Conservation (phyloP, 495 filamentous ascomycete species). For the Astrothelium macrocarpum region DNA sequence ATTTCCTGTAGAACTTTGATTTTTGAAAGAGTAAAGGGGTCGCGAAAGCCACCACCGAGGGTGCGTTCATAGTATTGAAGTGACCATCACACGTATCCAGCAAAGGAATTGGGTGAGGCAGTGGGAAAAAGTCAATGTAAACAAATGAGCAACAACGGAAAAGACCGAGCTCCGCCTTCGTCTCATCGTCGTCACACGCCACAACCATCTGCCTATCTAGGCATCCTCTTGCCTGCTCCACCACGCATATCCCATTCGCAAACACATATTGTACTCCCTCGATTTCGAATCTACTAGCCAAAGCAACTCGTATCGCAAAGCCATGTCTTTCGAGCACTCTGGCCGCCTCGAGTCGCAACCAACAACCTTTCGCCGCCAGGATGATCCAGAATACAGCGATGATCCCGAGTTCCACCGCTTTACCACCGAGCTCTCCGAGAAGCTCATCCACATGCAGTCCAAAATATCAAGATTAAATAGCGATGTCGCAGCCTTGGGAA, state of each 20-base stretch:
- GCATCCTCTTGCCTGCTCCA: slow-evolving; percentile 9
- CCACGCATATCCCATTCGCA: slow-evolving; percentile 7
- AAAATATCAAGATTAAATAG: slow-evolving; percentile 72
- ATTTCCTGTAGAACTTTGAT: not conserved
- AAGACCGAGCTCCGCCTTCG: not conserved
- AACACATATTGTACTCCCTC: not conserved
- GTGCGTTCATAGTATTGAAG: not conserved
- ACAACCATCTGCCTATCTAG: not conserved
- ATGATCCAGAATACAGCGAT: slow-evolving; percentile 69
- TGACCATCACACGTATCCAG: not conserved
- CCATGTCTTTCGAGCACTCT: slow-evolving; percentile 87
- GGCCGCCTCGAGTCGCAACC: slow-evolving; percentile 76
- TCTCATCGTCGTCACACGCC: not conserved
- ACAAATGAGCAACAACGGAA: slow-evolving; percentile 3
- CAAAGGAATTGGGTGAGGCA: not conserved
- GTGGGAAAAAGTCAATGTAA: not conserved
- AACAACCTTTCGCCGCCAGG: slow-evolving; percentile 51
- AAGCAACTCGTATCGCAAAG: slow-evolving; percentile 8
- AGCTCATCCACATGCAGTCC: slow-evolving; percentile 76
- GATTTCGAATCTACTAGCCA: slow-evolving; percentile 23
- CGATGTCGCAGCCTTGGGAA: slow-evolving; percentile 78
- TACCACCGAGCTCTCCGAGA: slow-evolving; percentile 69
- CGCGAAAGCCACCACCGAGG: not conserved
- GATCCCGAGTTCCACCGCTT: slow-evolving; percentile 85
- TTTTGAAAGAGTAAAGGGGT: not conserved